Conservation (phyloP, 495 filamentous ascomycete species). For the Aspergillus diversus region DNA sequence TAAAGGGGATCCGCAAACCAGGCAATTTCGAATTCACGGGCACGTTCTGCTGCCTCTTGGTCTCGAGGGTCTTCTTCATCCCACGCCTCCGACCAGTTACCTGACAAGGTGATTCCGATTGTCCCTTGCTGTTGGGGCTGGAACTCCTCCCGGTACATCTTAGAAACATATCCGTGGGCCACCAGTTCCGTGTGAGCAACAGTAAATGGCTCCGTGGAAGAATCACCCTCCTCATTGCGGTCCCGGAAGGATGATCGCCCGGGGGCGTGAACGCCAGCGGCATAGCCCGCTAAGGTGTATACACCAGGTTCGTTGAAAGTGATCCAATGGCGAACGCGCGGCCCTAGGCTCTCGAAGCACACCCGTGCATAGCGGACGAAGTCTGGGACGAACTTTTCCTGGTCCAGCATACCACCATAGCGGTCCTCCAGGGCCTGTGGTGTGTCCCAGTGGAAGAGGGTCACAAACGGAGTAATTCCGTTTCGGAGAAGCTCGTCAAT, state of each 20-base stretch:
- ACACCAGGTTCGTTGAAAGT: slow-evolving; percentile 55
- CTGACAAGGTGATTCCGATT: slow-evolving; percentile 53
- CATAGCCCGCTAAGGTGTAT: slow-evolving; percentile 51
- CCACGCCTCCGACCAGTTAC: slow-evolving; percentile 55
- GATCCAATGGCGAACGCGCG: slow-evolving; percentile 55
- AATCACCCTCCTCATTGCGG: slow-evolving; percentile 50
- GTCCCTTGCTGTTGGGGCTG: slow-evolving; percentile 43
- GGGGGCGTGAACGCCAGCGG: slow-evolving; percentile 51
- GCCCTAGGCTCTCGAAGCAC: slow-evolving; percentile 46
- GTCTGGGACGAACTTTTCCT: slow-evolving; percentile 45
- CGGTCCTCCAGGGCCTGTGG: slow-evolving; percentile 50
- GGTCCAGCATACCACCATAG: slow-evolving; percentile 51
- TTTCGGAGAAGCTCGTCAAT: slow-evolving; percentile 47
- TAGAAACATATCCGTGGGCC: slow-evolving; percentile 44
- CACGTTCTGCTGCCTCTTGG: slow-evolving; percentile 47
- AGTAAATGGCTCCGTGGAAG: slow-evolving; percentile 50
- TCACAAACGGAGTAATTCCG: slow-evolving; percentile 53
- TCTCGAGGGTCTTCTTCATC: slow-evolving; percentile 46
- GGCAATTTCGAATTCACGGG: slow-evolving; percentile 51
- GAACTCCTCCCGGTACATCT: slow-evolving; percentile 48
- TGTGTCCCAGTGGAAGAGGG: slow-evolving; percentile 55
- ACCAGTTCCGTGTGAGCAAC: slow-evolving; percentile 49
- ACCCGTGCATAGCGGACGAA: slow-evolving; percentile 52
- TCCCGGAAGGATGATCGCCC: slow-evolving; percentile 47
- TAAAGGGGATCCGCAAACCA: slow-evolving; percentile 56